phyloP scores from a whole-genome alignment of 176 grass and related monocot genomes.

The Lolium rigidum region DNA sequence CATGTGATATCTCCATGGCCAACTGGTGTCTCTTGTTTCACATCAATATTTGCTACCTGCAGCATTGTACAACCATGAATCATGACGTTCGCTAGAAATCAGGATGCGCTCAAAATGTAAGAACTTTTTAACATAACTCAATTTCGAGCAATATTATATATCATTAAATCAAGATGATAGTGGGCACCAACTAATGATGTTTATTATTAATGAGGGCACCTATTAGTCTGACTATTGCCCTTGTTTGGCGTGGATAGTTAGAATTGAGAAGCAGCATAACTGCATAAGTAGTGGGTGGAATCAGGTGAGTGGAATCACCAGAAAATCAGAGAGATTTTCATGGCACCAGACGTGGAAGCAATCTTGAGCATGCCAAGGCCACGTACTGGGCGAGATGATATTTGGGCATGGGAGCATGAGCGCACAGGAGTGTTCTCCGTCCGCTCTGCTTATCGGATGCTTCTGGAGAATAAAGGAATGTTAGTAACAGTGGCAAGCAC shows the following conservation, averaged over 20 bases:
- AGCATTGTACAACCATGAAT: slow-evolving; percentile 36
- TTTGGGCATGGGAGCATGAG: too few relatives aligned
- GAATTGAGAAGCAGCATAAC: slow-evolving; percentile 13
- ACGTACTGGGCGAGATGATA: too few relatives aligned
- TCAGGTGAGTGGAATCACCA: too few relatives aligned
- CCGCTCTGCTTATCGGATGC: too few relatives aligned
- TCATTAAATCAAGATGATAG: slow-evolving; percentile 21
- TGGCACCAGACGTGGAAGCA: too few relatives aligned
- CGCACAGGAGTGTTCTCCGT: too few relatives aligned
- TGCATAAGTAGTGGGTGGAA: neutral
- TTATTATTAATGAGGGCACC: neutral
- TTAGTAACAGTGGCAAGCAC: too few relatives aligned
- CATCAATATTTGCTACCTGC: slow-evolving; percentile 88
- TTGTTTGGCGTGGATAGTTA: neutral
- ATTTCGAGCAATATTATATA: slow-evolving; percentile 18
- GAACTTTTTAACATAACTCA: slow-evolving; percentile 22
- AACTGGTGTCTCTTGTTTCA: slow-evolving; percentile 92
- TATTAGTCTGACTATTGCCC: neutral
- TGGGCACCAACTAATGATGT: neutral
- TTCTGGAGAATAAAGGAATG: too few relatives aligned
- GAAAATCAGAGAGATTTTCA: too few relatives aligned
- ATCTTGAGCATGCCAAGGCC: too few relatives aligned
- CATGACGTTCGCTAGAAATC: slow-evolving; percentile 10
- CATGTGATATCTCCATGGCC: slow-evolving; percentile 89
- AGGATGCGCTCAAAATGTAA: slow-evolving; percentile 6